A percentile compares a stretch with the other conserved stretches of the same genome.
phyloP scores from a whole-genome alignment of 1,284 basidiomycete species.

The Megacollybia platyphylla region DNA sequence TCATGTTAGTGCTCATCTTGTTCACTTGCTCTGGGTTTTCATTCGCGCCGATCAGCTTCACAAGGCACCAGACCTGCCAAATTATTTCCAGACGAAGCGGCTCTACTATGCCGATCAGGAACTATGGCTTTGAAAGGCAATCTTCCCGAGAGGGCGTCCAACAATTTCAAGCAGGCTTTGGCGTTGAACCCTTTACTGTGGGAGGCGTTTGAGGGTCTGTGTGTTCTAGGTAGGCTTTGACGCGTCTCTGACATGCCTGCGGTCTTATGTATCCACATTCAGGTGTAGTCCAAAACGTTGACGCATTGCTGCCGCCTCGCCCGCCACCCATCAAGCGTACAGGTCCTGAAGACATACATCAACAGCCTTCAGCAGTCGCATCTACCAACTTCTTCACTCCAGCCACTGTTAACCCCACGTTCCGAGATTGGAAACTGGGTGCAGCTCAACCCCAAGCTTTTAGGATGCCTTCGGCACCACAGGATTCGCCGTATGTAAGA shows the following conservation, averaged over 20 bases:
- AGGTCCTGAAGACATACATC: constrained; percentile 34
- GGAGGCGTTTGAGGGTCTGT: constrained; percentile 90
- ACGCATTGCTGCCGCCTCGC: constrained; percentile 58
- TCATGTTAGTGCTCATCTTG: constrained; percentile 31
- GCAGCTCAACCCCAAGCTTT: constrained; percentile 37
- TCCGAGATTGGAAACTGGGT: constrained; percentile 42
- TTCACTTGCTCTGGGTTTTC: constrained; percentile 6
- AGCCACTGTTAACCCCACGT: constrained; percentile 36
- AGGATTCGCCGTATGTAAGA: constrained; percentile 33
- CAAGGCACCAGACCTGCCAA: constrained; percentile 34
- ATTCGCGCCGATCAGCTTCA: constrained; percentile 18
- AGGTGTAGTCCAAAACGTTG: constrained; percentile 59
- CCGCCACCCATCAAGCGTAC: constrained; percentile 40
- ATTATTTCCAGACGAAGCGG: constrained; percentile 51
- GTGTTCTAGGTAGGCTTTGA: constrained; percentile 55
- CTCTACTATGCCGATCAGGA: constrained; percentile 58
- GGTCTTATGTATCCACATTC: constrained; percentile 8
- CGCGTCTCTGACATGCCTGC: constrained; percentile 3
- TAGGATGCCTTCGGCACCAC: constrained; percentile 35
- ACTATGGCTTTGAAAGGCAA: constrained; percentile 64
- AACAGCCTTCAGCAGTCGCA: constrained; percentile 31
- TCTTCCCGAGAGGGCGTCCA: constrained; percentile 55
- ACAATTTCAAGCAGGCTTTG: constrained; percentile 66
- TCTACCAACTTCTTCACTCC: constrained; percentile 75
- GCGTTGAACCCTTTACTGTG: constrained; percentile 72